Evolutionary conservation across 2,329 filamentous ascomycete species (phyloP).

Genomic region (Apiospora hydei): DNA sequence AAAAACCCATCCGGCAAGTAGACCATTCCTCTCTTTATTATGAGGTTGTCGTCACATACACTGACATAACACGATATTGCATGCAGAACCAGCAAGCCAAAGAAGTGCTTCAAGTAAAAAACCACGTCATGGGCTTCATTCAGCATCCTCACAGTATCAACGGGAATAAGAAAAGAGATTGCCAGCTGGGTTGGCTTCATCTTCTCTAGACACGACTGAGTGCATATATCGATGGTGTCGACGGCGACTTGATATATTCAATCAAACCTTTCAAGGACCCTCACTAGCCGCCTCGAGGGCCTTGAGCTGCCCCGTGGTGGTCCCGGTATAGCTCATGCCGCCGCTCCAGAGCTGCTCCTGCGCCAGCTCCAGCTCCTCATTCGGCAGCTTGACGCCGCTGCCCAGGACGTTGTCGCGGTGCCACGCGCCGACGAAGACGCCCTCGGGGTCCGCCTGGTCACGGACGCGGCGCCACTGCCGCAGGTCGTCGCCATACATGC

Average conservation of each 20-base stretch:
- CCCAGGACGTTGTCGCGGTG: conserved; percentile 73
- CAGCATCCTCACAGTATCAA: background rate
- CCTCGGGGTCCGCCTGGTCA: conserved; percentile 76
- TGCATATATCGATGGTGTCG: background rate
- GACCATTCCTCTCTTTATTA: too few relatives aligned
- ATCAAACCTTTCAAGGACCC: background rate
- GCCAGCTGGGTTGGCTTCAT: background rate
- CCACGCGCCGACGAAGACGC: conserved; percentile 92
- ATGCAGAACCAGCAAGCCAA: background rate
- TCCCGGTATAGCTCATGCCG: conserved; percentile 26
- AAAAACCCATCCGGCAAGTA: too few relatives aligned
- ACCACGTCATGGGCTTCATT: background rate
- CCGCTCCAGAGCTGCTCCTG: conserved; percentile 26
- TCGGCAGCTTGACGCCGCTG: conserved; percentile 37
- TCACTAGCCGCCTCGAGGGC: conserved; percentile 1
- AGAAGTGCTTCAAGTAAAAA: background rate
- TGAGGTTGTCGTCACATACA: background rate
- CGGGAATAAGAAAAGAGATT: background rate
- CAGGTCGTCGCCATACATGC: conserved; percentile 74
- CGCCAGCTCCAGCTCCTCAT: conserved; percentile 40
- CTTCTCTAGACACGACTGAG: background rate
- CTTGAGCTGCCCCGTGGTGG: conserved; percentile 24
- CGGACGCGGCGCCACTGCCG: conserved; percentile 72
- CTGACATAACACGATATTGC: background rate
- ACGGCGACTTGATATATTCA: background rate